Percentiles rank a stretch among this genome's conserved stretches.
Conservation (phyloP, 768 basidiomycete species). For the Termitomyces sp. region DNA sequence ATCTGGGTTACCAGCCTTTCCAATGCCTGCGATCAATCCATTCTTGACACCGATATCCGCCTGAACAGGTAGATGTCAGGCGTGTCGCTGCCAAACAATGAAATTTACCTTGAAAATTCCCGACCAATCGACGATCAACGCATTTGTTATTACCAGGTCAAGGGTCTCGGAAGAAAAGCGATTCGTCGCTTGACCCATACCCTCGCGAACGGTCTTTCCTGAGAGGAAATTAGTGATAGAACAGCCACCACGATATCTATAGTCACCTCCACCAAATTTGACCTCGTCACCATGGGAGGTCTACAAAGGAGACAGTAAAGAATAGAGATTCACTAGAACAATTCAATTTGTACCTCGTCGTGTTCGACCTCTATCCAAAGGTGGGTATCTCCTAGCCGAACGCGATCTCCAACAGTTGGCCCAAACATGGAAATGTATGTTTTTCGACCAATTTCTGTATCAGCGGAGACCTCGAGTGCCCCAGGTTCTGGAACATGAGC, state of each 20-base stretch:
- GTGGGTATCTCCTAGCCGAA: constrained; percentile 85
- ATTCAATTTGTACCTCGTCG: constrained; percentile 52
- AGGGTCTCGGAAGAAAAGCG: constrained; percentile 61
- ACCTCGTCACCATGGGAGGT: constrained; percentile 93
- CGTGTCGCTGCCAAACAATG: no score
- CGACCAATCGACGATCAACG: constrained; percentile 89
- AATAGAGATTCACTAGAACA: background rate
- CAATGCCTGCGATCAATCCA: constrained; percentile 80
- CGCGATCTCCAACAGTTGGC: constrained; percentile 86
- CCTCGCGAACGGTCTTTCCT: constrained; percentile 94
- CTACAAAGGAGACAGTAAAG: constrained; percentile 26
- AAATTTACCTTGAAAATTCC: constrained; percentile 83
- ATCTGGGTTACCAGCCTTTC: constrained; percentile 98
- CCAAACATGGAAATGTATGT: constrained; percentile 93
- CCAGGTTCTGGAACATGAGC: constrained; percentile 64
- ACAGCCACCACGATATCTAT: background rate
- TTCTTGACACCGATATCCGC: constrained; percentile 92
- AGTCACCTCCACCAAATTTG: constrained; percentile 91
- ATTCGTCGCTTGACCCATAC: constrained; percentile 91
- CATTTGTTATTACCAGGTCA: constrained; percentile 94
- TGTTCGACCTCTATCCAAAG: constrained; percentile 92
- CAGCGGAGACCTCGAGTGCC: constrained; percentile 42
- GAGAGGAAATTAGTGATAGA: constrained; percentile 1
- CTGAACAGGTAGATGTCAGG: constrained; percentile 29
- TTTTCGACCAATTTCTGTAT: constrained; percentile 59